Evolutionary conservation across 345 rosid species (phyloP).

Genomic region (Murraya paniculata): DNA sequence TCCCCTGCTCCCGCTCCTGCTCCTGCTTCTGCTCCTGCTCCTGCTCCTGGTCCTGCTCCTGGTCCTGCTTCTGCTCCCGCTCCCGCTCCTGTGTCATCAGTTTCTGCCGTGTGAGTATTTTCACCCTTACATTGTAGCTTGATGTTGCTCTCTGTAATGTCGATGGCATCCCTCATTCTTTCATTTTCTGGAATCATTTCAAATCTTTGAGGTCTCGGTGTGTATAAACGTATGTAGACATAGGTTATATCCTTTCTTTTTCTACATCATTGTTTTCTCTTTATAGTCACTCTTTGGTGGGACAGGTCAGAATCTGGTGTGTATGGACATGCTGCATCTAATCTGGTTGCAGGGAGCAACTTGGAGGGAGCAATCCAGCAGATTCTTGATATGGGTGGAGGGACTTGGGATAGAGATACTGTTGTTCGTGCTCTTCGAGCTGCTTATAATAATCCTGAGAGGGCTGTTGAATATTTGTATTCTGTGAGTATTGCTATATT

Average conservation of each 20-base stretch:
- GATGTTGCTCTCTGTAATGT: background rate
- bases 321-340: slow-evolving; percentile 85
- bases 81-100: slow-evolving; percentile 24
- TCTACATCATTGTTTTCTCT: background rate
- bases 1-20: slow-evolving; percentile 21
- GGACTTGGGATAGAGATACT: slow-evolving; percentile 85
- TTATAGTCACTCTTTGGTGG: slow-evolving; percentile 4
- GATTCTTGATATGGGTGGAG: slow-evolving; percentile 97
- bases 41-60: slow-evolving; percentile 21
- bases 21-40: slow-evolving; percentile 20
- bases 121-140: slow-evolving; percentile 12
- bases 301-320: slow-evolving; percentile 56
- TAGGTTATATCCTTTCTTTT: background rate
- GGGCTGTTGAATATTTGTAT: slow-evolving; percentile 96
- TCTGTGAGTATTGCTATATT: slow-evolving; percentile 46
- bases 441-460: slow-evolving; percentile 90
- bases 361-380: slow-evolving; percentile 81
- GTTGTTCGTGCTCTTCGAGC: slow-evolving; percentile 91
- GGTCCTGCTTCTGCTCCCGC: slow-evolving; percentile 21
- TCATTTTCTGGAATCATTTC: background rate
- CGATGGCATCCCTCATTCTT: background rate
- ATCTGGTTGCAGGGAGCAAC: slow-evolving; percentile 77
- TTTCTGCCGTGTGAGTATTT: slow-evolving; percentile 24
- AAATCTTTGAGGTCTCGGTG: background rate
- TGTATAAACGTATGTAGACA: background rate